A percentile compares a stretch with the other conserved stretches of the same genome.
Conservation (phyloP, 805 yeast genomes). For the Wickerhamomyces kurtzmanii region DNA sequence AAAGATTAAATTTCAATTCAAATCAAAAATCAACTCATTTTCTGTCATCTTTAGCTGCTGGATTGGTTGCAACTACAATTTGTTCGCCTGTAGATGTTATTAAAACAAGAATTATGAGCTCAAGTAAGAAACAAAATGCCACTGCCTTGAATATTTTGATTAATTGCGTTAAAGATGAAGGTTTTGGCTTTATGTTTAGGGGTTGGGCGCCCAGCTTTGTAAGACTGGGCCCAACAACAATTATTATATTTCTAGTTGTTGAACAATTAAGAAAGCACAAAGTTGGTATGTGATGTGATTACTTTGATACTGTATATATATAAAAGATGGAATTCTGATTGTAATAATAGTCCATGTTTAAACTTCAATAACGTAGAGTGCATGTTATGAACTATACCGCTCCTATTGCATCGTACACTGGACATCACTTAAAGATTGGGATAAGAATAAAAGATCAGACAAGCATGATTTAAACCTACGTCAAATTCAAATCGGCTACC, state of each 20-base stretch:
- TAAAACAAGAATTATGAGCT: slow-evolving; percentile 82
- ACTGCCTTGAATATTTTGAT: slow-evolving; percentile 41
- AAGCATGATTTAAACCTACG: no score
- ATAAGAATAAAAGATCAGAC: no score
- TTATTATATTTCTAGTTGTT: slow-evolving; percentile 56
- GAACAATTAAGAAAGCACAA: slow-evolving; percentile 51
- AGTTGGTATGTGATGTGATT: slow-evolving; percentile 39
- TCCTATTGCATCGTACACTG: no score
- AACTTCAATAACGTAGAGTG: no score
- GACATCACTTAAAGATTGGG: no score
- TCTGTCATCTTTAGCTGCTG: slow-evolving; percentile 70
- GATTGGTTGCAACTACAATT: slow-evolving; percentile 82
- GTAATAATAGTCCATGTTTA: no score
- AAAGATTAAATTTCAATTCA: slow-evolving; percentile 39
- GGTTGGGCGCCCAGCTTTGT: slow-evolving; percentile 89
- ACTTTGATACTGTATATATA: no score
- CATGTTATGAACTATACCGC: no score
- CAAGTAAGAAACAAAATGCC: slow-evolving; percentile 23
- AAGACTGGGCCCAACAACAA: slow-evolving; percentile 77
- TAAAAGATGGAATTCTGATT: no score
- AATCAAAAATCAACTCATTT: slow-evolving; percentile 64
- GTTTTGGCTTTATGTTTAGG: slow-evolving; percentile 72
- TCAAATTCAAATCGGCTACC: no score
- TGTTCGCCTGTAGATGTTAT: slow-evolving; percentile 92
- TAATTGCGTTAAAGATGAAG: slow-evolving; percentile 56